A percentile compares a stretch with the other conserved stretches of the same genome.
Evolutionary conservation across 148 eudicot species (phyloP).

Genomic region (Pouteria glomerata): DNA sequence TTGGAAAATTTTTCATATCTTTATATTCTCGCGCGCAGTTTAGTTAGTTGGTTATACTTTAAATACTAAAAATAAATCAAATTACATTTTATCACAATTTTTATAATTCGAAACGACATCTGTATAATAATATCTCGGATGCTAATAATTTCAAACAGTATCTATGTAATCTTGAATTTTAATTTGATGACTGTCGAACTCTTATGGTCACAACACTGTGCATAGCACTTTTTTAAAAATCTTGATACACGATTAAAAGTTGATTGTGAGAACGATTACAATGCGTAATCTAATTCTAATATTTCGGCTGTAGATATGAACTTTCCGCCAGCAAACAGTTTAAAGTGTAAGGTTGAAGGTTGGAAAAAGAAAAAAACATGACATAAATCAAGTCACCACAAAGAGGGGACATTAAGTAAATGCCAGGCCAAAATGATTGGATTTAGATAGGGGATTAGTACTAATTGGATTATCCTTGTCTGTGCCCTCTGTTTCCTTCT

Average conservation of each 20-base stretch:
- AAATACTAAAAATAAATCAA: too few species aligned
- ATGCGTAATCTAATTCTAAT: neutral
- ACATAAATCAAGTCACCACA: neutral
- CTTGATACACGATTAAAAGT: neutral
- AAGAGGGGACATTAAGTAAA: neutral
- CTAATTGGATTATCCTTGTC: neutral
- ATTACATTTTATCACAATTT: too few species aligned
- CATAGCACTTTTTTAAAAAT: too few species aligned
- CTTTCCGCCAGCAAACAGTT: conserved; percentile 7
- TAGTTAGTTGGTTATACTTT: too few species aligned
- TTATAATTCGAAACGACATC: too few species aligned
- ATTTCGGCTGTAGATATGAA: neutral
- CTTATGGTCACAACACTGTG: too few species aligned
- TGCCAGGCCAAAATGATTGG: conserved; percentile 9
- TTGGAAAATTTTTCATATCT: too few species aligned
- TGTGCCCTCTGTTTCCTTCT: neutral
- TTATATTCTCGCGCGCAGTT: too few species aligned
- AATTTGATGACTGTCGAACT: too few species aligned
- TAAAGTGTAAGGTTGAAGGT: conserved; percentile 1
- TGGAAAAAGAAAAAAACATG: neutral
- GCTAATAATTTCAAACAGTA: too few species aligned
- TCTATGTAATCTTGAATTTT: too few species aligned
- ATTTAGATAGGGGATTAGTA: neutral
- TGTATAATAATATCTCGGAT: too few species aligned
- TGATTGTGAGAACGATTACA: neutral